These are phyloP conservation scores for Boletellus ananas DNA, from an alignment of 768 basidiomycete genomes.

Conservation along the genomic window DNA sequence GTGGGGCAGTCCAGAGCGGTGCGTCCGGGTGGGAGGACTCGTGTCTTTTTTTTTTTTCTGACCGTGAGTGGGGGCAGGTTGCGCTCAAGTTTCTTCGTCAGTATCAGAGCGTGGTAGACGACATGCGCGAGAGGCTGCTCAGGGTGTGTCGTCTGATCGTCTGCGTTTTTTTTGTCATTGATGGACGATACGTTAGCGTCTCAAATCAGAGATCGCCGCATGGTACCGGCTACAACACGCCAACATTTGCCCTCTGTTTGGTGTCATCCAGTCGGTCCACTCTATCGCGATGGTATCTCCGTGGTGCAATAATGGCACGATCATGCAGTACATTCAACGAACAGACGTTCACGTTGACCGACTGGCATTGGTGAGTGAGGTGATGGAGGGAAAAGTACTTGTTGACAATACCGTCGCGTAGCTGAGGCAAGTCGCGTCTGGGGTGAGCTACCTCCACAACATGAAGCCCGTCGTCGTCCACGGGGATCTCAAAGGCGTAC, in stretches of 20 bases:
- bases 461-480: constrained; percentile 54
- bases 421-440: constrained; percentile 54
- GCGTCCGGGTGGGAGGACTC: background rate
- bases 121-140: constrained; percentile 49
- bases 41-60: background rate
- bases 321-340: constrained; percentile 46
- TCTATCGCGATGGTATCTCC: constrained; percentile 63
- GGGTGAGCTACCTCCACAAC: constrained; percentile 54
- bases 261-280: constrained; percentile 47
- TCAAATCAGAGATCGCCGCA: constrained; percentile 52
- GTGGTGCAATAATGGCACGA: constrained; percentile 59
- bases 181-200: constrained; percentile 36
- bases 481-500: constrained; percentile 59
- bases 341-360: constrained; percentile 40
- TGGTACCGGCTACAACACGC: constrained; percentile 57
- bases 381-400: background rate
- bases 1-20: constrained; percentile 32
- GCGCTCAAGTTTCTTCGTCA: constrained; percentile 55
- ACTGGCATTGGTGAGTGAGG: constrained; percentile 42
- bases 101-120: constrained; percentile 44
- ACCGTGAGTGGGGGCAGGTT: constrained; percentile 34
- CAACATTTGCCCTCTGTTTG: constrained; percentile 53
- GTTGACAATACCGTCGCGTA: constrained; percentile 15
- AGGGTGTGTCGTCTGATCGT: constrained; percentile 33
- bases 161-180: background rate